Evolutionary conservation across 805 yeast genomes (phyloP), one percentile per base, ranked within the genome.

Genomic region (Kregervanrija delftensis): DNA sequence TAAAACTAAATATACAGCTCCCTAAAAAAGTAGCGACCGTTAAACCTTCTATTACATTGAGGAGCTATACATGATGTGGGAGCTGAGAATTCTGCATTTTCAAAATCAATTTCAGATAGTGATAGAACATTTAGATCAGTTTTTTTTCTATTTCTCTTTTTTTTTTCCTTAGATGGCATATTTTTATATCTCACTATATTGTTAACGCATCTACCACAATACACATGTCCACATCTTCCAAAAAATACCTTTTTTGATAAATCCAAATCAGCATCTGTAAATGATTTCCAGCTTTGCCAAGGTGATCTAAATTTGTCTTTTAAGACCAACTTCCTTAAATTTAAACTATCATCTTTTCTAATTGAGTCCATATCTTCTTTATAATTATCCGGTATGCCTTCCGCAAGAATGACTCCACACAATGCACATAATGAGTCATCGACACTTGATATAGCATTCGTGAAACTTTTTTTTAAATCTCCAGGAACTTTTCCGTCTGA

Each of bases 151-250:
- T 57, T 64, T 2, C 58, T 47, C 46, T 45, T 58, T 47, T 46
- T 45, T 33, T 48, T 34, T 33, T 49, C 50, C n/a, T 22, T 30
- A 4, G 36, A 40, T 42, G 17, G 46, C 49, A 38, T 47, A 13
- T 46, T 38, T 11, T 41, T 16, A 17, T 33, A 35, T 22, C 48
- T 71, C 13, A 73, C 74, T n/a, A 83, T 78, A 53, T 79, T 74
- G 51, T 77, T 77, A 16, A 83, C 84, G 64, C 96, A 88, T 36
- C 91, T 64, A 1, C 96, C 96, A 62, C 96, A 88, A 59, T 77
- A 88, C 0, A 81, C 74, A 65, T 88, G 96, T 0, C 96, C 96
- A 67, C 96, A 88, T 35, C 66, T 63, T 0, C 86, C 74, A 14
- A 73, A 71, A 56, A 81, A 88, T 2, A 83, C 74, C 48, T 88